Conservation (phyloP, 352 stramenopile genomes). For the Globisporangium paddicum region DNA sequence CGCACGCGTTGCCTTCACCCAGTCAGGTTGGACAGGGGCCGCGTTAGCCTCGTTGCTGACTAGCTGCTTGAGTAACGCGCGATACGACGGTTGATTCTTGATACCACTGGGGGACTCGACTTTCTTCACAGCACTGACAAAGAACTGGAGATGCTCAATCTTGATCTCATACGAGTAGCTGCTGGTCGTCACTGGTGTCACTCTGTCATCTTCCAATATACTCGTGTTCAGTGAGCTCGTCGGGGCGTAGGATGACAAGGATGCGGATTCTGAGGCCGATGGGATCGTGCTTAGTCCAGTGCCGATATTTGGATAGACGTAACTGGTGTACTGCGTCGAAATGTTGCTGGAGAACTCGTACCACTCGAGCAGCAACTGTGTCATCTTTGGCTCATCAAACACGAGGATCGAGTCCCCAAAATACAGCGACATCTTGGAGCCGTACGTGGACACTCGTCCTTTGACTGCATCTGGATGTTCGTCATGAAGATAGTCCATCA, state of each 20-base stretch:
- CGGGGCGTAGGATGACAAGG: constrained; percentile 6
- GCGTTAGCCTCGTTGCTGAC: constrained; percentile 51
- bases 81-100: constrained; percentile 64
- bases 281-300: constrained; percentile 17
- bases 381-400: constrained; percentile 74
- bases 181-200: constrained; percentile 7
- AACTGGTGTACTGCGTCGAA: constrained; percentile 39
- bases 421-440: constrained; percentile 61
- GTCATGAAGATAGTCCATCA: constrained; percentile 66
- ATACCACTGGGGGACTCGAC: constrained; percentile 14
- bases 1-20: constrained; percentile 60
- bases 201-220: constrained; percentile 20
- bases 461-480: constrained; percentile 52
- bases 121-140: constrained; percentile 59
- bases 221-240: constrained; percentile 16
- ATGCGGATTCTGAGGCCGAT: constrained; percentile 8
- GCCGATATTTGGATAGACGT: constrained; percentile 17
- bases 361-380: constrained; percentile 50
- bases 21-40: constrained; percentile 48
- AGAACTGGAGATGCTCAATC: constrained; percentile 57
- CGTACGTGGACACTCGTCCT: constrained; percentile 50
- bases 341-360: constrained; percentile 53
- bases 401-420: constrained; percentile 69
- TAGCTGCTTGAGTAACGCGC: constrained; percentile 65
- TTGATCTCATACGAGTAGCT: constrained; percentile 80